Evolutionary conservation across 2,329 filamentous ascomycete species (phyloP), one percentile per base, ranked within the genome.

Genomic region (Cryphonectria radicalis): DNA sequence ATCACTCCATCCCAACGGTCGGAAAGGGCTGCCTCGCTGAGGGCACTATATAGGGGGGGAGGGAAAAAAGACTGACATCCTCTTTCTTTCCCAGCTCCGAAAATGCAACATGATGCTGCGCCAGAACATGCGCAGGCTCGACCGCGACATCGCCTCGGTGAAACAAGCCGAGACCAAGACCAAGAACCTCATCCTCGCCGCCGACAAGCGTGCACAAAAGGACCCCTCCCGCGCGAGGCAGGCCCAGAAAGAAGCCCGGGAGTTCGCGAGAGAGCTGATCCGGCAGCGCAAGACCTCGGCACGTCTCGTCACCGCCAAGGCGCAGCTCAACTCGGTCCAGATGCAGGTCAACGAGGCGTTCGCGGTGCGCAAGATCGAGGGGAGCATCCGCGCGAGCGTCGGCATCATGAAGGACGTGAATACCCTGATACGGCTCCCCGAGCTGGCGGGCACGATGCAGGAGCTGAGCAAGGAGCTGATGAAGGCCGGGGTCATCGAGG

Each of bases 331-430:
- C 79, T 95, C 92, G 75, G 95, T 99, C 60, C 92, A 95, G 82
- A 97, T 98, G 94, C 96, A 98, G 83, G 95, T 99, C 78, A 94
- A 95, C 78, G 95, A 98, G 84, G 95, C 96, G 1, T 98, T 98
- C 81, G 93, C 94, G 1, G 91, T 98, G 77, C 91, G 94, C 76
- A 97, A 97, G 86, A 98, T 99, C 74, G 95, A 98, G 82, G 95
- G 95, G 63, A 94, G 92, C 77, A 94, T 99, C 78, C 89, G 90
- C 75, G 91, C 92, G 59, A 93, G 91, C 76, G 95, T 95, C 11
- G 92, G 93, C 62, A 95, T 99, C 76, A 98, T 99, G 96, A 95
- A 95, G 82, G 94, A 98, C 80, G 94, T 99, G 72, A 98, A 98
- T 81, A 88, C 87, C 22, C 86, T 98, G 37, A 90, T 98, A 66